Evolutionary conservation across 2,329 filamentous ascomycete genomes (phyloP).

Genomic region (Phialemoniopsis sp.): DNA sequence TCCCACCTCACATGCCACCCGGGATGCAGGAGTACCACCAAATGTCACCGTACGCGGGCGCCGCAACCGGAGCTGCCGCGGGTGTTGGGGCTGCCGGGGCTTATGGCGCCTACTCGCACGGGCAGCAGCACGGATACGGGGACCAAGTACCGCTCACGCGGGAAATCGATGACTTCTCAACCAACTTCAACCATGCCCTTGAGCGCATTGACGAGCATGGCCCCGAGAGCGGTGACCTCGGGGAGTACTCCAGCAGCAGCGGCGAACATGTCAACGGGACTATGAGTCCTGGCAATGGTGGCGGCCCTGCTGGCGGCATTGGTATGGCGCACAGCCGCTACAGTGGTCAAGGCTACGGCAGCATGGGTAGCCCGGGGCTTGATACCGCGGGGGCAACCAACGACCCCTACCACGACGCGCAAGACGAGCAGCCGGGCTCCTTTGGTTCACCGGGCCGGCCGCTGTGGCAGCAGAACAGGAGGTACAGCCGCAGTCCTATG

Average conservation of each 20-base stretch:
- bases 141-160: slow-evolving; percentile 36
- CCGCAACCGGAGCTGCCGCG: neutral
- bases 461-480: slow-evolving; percentile 51
- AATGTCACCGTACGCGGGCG: neutral
- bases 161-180: slow-evolving; percentile 41
- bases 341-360: slow-evolving; percentile 1
- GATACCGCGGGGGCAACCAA: no score
- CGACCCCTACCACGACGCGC: neutral
- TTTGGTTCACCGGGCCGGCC: slow-evolving; percentile 20
- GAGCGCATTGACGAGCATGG: slow-evolving; percentile 31
- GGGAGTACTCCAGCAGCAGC: slow-evolving; percentile 2
- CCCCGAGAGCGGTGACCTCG: slow-evolving; percentile 21
- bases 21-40: neutral
- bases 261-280: slow-evolving; percentile 9
- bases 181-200: slow-evolving; percentile 35
- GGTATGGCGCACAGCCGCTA: neutral
- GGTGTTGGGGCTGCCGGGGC: neutral
- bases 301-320: slow-evolving; percentile 4
- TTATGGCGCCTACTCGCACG: neutral
- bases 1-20: neutral
- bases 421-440: neutral
- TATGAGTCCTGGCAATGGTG: neutral
- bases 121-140: no score
- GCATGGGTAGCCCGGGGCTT: neutral
- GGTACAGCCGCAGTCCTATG: slow-evolving; percentile 41